Evolutionary conservation across 306 rosid genomes (phyloP), one percentile per base, ranked within the genome.

Genomic region (Prunus campanulata): DNA sequence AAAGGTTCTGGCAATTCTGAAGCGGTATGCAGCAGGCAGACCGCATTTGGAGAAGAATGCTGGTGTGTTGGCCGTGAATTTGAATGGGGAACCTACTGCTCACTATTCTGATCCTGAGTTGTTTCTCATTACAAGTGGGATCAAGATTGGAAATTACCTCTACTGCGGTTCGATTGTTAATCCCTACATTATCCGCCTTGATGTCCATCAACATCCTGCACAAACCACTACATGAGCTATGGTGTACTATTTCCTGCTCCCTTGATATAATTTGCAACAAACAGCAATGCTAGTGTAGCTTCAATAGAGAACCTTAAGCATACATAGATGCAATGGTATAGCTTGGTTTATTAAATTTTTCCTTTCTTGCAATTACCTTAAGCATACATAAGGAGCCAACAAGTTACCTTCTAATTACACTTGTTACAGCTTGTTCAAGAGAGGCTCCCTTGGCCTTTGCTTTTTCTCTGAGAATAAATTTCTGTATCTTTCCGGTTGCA

Each of bases 401-500:
- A 46, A 47, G 1, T 19, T 9, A 19, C 29, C 22, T 55, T 29
- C 32, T 27, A 25, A 13, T 11, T 11, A 14, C 8, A 68, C 55
- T 42, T 51, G 13, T 30, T 32, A 19, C 25, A 18, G 22, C 48
- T 16, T 8, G 22, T 72, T 77, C 76, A 78, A 68, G 74, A 81
- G 12, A 87, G 84, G 85, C 90, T 88, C 30, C 90, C 90, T 84
- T 52, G 46, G 87, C 88, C 82, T 86, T 84, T 42, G 93, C 96
- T 71, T 73, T 88, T 70, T 88, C 88, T 80, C 95, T 88, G 56
- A 94, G 74, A 77, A 89, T 29, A 79, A 81, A 89, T 84, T 91
- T 91, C 48, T 94, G 96, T 20, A 75, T 75, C 86, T 91, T 94
- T 56, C 98, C 96, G 0, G 97, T 91, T 11, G 98, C 80, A 13